Percentiles rank a stretch among this genome's conserved stretches.
phyloP scores from a whole-genome alignment of 805 yeast species.

The Lachancea fermentati region DNA sequence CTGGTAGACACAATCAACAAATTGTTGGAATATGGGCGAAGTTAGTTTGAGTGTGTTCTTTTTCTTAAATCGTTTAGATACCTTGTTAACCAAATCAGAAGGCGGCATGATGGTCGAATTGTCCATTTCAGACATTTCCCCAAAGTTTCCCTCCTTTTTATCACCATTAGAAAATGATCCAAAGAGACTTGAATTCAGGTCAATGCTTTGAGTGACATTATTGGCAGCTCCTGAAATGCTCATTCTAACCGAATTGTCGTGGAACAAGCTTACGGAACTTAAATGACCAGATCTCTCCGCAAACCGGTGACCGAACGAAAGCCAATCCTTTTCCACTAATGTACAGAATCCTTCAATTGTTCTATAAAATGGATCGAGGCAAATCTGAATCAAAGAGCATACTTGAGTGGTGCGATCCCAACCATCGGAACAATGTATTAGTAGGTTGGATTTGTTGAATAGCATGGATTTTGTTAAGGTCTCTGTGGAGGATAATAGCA shows the following conservation, averaged over 20 bases:
- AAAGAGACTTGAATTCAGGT: conserved; percentile 13
- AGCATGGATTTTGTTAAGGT: conserved; percentile 76
- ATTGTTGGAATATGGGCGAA: conserved; percentile 95
- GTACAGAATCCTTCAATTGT: conserved; percentile 84
- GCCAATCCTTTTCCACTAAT: conserved; percentile 90
- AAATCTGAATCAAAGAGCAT: conserved; percentile 73
- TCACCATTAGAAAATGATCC: conserved; percentile 8
- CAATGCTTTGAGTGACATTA: conserved; percentile 10
- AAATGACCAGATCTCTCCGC: conserved; percentile 78
- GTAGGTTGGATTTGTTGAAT: conserved; percentile 71
- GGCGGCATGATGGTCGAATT: conserved; percentile 4
- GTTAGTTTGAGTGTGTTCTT: conserved; percentile 44
- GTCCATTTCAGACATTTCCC: conserved; percentile 5
- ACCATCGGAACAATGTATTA: conserved; percentile 95
- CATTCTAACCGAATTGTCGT: conserved; percentile 31
- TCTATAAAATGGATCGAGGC: conserved; percentile 85
- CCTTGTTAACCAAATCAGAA: conserved; percentile 40
- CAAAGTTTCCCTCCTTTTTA: conserved; percentile 4
- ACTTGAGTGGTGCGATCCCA: conserved; percentile 97
- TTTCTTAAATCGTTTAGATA: conserved; percentile 46
- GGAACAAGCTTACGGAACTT: conserved; percentile 45
- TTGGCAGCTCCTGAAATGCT: conserved; percentile 11
- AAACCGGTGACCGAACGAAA: conserved; percentile 89
- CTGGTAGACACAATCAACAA: conserved; percentile 85
- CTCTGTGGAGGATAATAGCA: conserved; percentile 69